Evolutionary conservation across 225 moss, liverwort and hornwort species (phyloP), one percentile per base, ranked within the genome.

Genomic region (Pleurozium schreberi): DNA sequence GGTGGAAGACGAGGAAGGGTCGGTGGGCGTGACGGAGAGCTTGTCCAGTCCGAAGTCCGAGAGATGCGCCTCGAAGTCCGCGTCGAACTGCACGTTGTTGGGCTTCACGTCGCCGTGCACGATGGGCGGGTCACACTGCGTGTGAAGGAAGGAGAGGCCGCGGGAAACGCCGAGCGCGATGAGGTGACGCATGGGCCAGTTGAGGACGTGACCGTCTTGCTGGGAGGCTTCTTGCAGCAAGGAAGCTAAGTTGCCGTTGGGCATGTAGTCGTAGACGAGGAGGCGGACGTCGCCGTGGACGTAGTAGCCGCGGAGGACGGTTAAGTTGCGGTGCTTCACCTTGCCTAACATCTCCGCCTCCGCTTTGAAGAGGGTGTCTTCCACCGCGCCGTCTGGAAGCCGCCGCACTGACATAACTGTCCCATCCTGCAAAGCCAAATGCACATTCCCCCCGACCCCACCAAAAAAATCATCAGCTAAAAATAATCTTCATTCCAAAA

Each of bases 201-300:
- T 93, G 23, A 95, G 89, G 4, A 94, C 94, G 84, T 90, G 92
- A 11, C 94, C 91, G 61, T 93, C 93, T 69, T 93, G 92, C 87
- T 93, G 92, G 15, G 93, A 92, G 13, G 94, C 94, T 33, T 94
- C 94, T 68, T 95, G 95, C 26, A 95, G 66, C 47, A 98, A 89
- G 23, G 96, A 96, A 3, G 97, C 98, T 18, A 98, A 92, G 90
- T 96, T 97, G 43, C 96, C 97, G 86, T 98, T 97, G 18, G 97
- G 96, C 98, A 98, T 98, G 86, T 98, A 98, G 89, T 98, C 96
- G 88, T 96, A 96, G 3, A 98, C 95, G 70, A 98, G 91, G 53
- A 98, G 93, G 45, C 96, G 95, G 22, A 96, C 95, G 61, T 97
- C 97, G 71, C 97, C 94, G 83, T 93, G 95, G 4, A 95, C 96